Conservation (phyloP, 1,284 basidiomycete genomes). For the Trametes hirsuta region DNA sequence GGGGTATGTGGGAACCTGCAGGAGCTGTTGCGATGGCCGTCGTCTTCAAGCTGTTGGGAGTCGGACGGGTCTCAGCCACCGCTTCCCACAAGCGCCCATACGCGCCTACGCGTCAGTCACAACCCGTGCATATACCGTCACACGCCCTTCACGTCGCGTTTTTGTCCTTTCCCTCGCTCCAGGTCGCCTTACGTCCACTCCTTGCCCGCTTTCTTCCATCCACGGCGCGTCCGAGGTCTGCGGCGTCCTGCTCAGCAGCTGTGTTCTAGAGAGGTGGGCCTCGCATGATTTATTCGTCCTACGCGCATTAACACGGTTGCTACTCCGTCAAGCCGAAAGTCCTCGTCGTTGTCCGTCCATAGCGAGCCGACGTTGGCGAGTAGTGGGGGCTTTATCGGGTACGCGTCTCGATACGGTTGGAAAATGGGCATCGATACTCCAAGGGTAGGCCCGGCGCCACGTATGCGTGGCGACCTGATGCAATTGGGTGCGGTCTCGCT, state of each 20-base stretch:
- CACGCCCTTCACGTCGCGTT: conserved; percentile 5
- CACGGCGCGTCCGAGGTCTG: not conserved
- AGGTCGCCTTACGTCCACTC: not conserved
- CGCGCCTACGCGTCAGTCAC: conserved; percentile 16
- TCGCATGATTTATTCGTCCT: not conserved
- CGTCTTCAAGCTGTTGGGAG: not conserved
- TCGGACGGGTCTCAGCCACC: conserved; percentile 6
- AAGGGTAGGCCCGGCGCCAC: too few species aligned
- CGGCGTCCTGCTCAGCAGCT: not conserved
- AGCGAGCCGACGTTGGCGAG: too few species aligned
- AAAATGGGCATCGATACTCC: too few species aligned
- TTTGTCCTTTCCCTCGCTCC: conserved; percentile 2
- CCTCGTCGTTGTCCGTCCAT: too few species aligned
- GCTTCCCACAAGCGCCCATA: not conserved
- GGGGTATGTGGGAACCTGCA: not conserved
- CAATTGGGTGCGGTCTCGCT: too few species aligned
- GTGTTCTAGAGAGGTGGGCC: not conserved
- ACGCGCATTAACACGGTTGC: too few species aligned
- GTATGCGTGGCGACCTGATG: too few species aligned
- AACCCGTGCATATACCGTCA: conserved; percentile 8
- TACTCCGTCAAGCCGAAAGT: too few species aligned
- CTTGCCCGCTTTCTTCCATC: not conserved
- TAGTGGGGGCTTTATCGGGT: too few species aligned
- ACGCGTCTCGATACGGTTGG: too few species aligned
- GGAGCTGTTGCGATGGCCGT: conserved; percentile 4